Conservation (phyloP, 2,329 filamentous ascomycete species). For the Epichloe uncinata region DNA sequence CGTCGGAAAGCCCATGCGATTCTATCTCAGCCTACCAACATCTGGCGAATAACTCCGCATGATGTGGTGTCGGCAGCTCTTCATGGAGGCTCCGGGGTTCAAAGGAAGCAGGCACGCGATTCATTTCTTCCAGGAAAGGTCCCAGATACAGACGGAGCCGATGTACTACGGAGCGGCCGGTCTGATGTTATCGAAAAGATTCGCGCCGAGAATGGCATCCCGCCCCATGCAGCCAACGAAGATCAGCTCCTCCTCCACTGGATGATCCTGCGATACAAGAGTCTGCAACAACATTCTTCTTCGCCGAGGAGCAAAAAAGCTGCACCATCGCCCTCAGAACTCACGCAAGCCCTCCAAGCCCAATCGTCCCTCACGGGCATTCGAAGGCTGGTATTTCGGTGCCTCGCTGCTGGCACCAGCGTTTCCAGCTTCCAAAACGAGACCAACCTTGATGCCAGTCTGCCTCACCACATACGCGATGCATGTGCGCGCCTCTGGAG, state of each 20-base stretch:
- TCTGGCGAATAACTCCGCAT: constrained; percentile 27
- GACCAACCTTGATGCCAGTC: not conserved
- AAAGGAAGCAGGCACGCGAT: not conserved
- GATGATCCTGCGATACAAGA: constrained; percentile 18
- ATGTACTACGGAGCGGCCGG: not conserved
- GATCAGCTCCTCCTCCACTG: constrained; percentile 23
- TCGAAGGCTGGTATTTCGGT: constrained; percentile 19
- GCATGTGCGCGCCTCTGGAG: constrained; percentile 12
- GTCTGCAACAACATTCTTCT: constrained; percentile 1
- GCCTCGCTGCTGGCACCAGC: constrained; percentile 12
- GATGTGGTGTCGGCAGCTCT: constrained; percentile 29
- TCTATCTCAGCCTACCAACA: constrained; percentile 11
- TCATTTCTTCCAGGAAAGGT: not conserved
- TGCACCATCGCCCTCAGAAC: constrained; percentile 5
- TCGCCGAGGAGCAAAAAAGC: not conserved
- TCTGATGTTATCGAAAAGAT: constrained; percentile 9
- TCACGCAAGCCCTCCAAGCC: constrained; percentile 10
- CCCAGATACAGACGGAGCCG: not conserved
- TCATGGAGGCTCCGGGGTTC: not conserved
- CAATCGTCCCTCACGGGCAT: constrained; percentile 16
- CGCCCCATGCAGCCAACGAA: constrained; percentile 13
- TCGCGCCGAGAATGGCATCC: constrained; percentile 18
- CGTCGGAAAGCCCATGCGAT: constrained; percentile 15
- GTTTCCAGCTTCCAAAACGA: constrained; percentile 9
- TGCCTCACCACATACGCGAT: constrained; percentile 13